Evolutionary conservation across 1,284 basidiomycete species (phyloP).

Genomic region (Golubevia sp.): DNA sequence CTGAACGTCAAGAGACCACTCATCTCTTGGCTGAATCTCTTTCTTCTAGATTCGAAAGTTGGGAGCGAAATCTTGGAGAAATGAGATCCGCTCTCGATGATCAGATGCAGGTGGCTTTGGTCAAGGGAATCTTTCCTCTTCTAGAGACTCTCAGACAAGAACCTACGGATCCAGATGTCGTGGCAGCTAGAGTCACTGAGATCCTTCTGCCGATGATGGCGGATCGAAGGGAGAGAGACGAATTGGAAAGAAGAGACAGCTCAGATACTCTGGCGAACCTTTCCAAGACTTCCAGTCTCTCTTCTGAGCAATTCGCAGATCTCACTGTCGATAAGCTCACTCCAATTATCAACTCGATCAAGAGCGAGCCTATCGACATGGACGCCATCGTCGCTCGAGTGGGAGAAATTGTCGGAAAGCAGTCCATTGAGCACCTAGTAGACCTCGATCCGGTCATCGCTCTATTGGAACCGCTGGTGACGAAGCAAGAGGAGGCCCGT

Average conservation of each 20-base stretch:
- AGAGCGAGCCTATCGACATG: slow-evolving; percentile 29
- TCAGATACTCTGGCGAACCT: slow-evolving; percentile 1
- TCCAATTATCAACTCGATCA: slow-evolving; percentile 25
- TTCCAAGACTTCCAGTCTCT: slow-evolving; percentile 11
- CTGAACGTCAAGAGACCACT: slow-evolving; percentile 17
- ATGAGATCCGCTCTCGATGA: slow-evolving; percentile 7
- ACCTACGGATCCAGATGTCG: slow-evolving; percentile 10
- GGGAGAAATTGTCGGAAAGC: slow-evolving; percentile 30
- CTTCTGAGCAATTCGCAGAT: slow-evolving; percentile 16
- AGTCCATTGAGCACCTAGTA: slow-evolving; percentile 39
- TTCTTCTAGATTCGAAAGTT: slow-evolving; percentile 9
- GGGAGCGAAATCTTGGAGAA: slow-evolving; percentile 16
- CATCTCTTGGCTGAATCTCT: slow-evolving; percentile 19
- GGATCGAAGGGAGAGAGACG: slow-evolving; percentile 1
- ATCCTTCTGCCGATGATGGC: slow-evolving; percentile 17
- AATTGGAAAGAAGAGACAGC: slow-evolving; percentile 7
- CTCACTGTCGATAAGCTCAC: slow-evolving; percentile 19
- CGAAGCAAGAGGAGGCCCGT: slow-evolving; percentile 33
- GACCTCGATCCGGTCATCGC: slow-evolving; percentile 42
- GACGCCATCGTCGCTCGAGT: slow-evolving; percentile 21
- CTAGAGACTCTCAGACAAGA: slow-evolving; percentile 18
- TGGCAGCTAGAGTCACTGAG: slow-evolving; percentile 20
- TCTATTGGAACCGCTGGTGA: slow-evolving; percentile 40
- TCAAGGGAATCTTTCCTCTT: slow-evolving; percentile 22
- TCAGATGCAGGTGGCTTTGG: slow-evolving; percentile 20